Conservation (phyloP, 768 basidiomycete genomes). For the Auricularia auricula-judae region DNA sequence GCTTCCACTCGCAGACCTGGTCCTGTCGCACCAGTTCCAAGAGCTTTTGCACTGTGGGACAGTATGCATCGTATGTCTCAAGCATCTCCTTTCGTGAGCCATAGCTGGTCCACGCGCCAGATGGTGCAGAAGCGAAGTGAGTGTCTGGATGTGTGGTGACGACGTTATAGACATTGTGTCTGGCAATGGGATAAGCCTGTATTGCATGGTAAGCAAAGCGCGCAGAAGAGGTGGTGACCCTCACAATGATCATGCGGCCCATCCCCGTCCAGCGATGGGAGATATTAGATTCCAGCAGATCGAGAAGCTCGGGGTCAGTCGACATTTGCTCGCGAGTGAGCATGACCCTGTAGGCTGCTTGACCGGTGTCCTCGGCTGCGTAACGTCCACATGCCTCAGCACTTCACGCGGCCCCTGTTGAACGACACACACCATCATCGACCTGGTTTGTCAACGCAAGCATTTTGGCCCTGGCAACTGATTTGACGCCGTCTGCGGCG, state of each 20-base stretch:
- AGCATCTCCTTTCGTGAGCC: slow-evolving; percentile 26
- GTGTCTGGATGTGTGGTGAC: slow-evolving; percentile 26
- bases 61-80: slow-evolving; percentile 23
- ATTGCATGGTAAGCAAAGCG: background rate
- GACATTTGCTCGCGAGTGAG: slow-evolving; percentile 19
- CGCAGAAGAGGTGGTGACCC: background rate
- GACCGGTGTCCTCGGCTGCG: slow-evolving; percentile 24
- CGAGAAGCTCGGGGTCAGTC: slow-evolving; percentile 22
- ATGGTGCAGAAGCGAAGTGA: slow-evolving; percentile 22
- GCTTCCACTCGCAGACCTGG: slow-evolving; percentile 30
- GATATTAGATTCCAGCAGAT: slow-evolving; percentile 19
- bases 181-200: slow-evolving; percentile 26
- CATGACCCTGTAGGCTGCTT: slow-evolving; percentile 29
- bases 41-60: slow-evolving; percentile 24
- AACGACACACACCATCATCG: slow-evolving; percentile 14
- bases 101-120: slow-evolving; percentile 23
- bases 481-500: slow-evolving; percentile 29
- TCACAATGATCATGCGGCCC: slow-evolving; percentile 23
- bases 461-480: slow-evolving; percentile 20
- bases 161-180: slow-evolving; percentile 26
- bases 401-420: background rate
- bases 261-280: slow-evolving; percentile 28
- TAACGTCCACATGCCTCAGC: background rate
- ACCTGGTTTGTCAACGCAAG: slow-evolving; percentile 19
- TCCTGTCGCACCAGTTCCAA: slow-evolving; percentile 23